Conservation (phyloP, 2,329 filamentous ascomycete species). For the Colletotrichum musicola region DNA sequence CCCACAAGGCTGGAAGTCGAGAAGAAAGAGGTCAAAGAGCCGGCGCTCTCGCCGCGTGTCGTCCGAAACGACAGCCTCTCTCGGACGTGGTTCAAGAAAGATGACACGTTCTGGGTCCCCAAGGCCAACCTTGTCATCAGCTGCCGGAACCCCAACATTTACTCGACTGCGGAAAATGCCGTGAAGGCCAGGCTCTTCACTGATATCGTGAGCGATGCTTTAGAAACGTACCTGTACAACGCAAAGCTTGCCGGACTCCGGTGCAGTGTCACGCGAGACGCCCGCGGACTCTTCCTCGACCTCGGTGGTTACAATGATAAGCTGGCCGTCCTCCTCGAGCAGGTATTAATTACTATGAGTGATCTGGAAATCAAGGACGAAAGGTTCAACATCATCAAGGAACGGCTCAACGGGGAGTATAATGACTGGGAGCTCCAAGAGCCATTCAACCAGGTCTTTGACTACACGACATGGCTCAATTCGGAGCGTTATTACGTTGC, state of each 20-base stretch:
- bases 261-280: constrained; percentile 81
- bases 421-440: constrained; percentile 91
- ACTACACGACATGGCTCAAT: constrained; percentile 85
- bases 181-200: constrained; percentile 86
- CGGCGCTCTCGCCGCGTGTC: constrained; percentile 80
- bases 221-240: constrained; percentile 95
- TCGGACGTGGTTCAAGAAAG: constrained; percentile 97
- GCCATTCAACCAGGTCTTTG: constrained; percentile 88
- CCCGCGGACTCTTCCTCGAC: constrained; percentile 80
- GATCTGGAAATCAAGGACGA: constrained; percentile 88
- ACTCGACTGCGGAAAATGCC: constrained; percentile 80
- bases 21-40: constrained; percentile 87
- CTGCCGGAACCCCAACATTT: constrained; percentile 83
- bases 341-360: constrained; percentile 85
- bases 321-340: constrained; percentile 88
- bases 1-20: constrained; percentile 94
- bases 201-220: constrained; percentile 86
- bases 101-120: constrained; percentile 98
- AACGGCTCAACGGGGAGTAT: constrained; percentile 80
- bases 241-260: constrained; percentile 91
- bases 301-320: constrained; percentile 97
- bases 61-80: constrained; percentile 86
- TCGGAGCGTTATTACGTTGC: constrained; percentile 82
- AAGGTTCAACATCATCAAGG: constrained; percentile 91
- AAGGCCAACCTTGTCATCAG: constrained; percentile 90